A percentile compares a stretch with the other conserved stretches of the same genome.
phyloP scores from a whole-genome alignment of 129 eudicot genomes.

The Flaveria brownii region DNA sequence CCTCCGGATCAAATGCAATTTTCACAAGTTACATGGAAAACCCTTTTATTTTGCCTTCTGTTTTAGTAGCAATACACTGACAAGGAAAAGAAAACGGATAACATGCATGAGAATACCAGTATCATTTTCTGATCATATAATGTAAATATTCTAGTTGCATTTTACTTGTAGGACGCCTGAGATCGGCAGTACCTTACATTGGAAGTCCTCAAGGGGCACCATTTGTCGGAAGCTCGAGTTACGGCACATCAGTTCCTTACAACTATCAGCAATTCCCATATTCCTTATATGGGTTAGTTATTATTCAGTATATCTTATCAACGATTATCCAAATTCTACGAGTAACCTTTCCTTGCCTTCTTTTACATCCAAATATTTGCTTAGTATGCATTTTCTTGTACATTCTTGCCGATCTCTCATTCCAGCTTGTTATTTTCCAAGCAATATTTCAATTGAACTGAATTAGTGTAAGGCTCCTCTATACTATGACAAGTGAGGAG shows the following conservation, averaged over 20 bases:
- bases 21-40: neutral
- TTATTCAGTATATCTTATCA: constrained; percentile 3
- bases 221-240: constrained; percentile 44
- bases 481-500: too few relatives aligned
- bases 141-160: neutral
- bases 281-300: constrained; percentile 53
- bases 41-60: neutral
- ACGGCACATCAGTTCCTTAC: constrained; percentile 48
- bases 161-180: constrained; percentile 40
- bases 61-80: neutral
- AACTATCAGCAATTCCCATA: constrained; percentile 52
- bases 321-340: too few relatives aligned
- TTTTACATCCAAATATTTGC: too few relatives aligned
- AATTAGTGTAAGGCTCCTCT: too few relatives aligned
- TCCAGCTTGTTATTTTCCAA: too few relatives aligned
- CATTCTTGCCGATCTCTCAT: too few relatives aligned
- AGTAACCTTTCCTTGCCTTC: too few relatives aligned
- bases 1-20: neutral
- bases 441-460: too few relatives aligned
- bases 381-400: too few relatives aligned
- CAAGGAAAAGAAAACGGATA: neutral
- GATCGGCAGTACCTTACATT: constrained; percentile 43
- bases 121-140: constrained; percentile 30
- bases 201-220: constrained; percentile 46
- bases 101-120: constrained; percentile 28